Percentiles rank a stretch among this genome's conserved stretches.
Evolutionary conservation across 352 stramenopile genomes (phyloP).

Genomic region (Globisporangium middletonii): DNA sequence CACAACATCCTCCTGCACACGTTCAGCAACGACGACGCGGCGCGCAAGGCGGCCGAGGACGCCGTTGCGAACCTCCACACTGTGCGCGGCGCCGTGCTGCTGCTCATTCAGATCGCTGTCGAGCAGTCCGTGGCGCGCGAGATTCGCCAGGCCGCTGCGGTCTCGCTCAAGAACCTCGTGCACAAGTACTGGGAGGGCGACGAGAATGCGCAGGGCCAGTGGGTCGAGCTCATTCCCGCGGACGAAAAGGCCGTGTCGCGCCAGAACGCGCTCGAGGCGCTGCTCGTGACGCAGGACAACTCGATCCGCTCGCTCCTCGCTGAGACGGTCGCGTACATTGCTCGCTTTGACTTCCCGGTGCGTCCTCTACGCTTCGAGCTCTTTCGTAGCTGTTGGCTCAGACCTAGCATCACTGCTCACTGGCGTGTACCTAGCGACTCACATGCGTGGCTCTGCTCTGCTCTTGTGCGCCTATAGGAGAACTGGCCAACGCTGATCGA

Average conservation of each 20-base stretch:
- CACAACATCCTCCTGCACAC: conserved; percentile 88
- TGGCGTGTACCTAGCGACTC: not conserved
- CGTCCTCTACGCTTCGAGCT: not conserved
- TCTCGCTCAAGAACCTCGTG: conserved; percentile 96
- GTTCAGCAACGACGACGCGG: conserved; percentile 71
- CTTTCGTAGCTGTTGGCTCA: not conserved
- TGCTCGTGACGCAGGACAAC: conserved; percentile 88
- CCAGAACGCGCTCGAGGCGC: conserved; percentile 71
- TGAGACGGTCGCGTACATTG: conserved; percentile 93
- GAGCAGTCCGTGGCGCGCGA: conserved; percentile 64
- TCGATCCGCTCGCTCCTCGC: conserved; percentile 89
- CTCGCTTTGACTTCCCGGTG: conserved; percentile 94
- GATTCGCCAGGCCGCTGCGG: conserved; percentile 90
- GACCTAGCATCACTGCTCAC: not conserved
- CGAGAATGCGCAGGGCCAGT: conserved; percentile 70
- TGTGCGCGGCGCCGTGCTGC: conserved; percentile 63
- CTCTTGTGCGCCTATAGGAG: conserved; percentile 18
- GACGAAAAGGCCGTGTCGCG: conserved; percentile 59
- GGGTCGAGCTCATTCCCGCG: conserved; percentile 54
- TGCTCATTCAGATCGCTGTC: conserved; percentile 79
- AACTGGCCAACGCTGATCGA: conserved; percentile 91
- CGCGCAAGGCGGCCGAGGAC: conserved; percentile 70
- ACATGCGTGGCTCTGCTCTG: not conserved
- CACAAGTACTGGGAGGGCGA: conserved; percentile 91
- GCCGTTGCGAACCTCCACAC: conserved; percentile 71